Conservation (phyloP, 2,329 filamentous ascomycete species). For the Pleomassaria siparia region DNA sequence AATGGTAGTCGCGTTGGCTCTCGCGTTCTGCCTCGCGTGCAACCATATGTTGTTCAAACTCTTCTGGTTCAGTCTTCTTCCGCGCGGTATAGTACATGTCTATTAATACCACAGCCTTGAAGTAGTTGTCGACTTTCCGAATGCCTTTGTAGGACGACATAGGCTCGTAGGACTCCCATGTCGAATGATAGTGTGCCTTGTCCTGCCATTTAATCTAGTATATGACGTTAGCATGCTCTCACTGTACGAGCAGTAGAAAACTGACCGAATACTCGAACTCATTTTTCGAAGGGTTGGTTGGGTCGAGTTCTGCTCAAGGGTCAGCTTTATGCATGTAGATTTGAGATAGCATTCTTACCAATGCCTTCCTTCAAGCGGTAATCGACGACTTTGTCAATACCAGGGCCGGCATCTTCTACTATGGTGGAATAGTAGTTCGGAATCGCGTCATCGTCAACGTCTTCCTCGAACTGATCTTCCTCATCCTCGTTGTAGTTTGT, state of each 20-base stretch:
- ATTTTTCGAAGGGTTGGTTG: slow-evolving; percentile 54
- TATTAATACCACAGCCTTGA: slow-evolving; percentile 76
- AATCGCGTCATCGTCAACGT: slow-evolving; percentile 62
- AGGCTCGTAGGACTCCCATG: slow-evolving; percentile 81
- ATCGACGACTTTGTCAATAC: slow-evolving; percentile 88
- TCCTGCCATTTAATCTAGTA: slow-evolving; percentile 91
- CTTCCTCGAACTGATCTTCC: slow-evolving; percentile 58
- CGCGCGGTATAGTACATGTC: slow-evolving; percentile 67
- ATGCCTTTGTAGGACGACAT: slow-evolving; percentile 79
- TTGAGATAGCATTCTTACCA: slow-evolving; percentile 30
- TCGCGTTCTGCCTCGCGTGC: slow-evolving; percentile 90
- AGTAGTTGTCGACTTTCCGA: slow-evolving; percentile 93
- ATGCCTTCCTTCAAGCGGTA: slow-evolving; percentile 73
- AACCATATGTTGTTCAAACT: slow-evolving; percentile 91
- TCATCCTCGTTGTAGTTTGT: slow-evolving; percentile 70
- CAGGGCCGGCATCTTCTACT: slow-evolving; percentile 75
- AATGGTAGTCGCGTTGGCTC: slow-evolving; percentile 83
- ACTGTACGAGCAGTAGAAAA: slow-evolving; percentile 21
- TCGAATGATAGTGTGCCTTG: slow-evolving; percentile 92
- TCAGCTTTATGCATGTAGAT: slow-evolving; percentile 18
- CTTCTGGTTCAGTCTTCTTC: slow-evolving; percentile 70
- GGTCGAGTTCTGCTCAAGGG: slow-evolving; percentile 34
- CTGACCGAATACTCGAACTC: slow-evolving; percentile 78
- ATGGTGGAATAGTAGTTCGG: slow-evolving; percentile 71
- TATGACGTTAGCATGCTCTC: slow-evolving; percentile 13